A percentile compares a stretch with the other conserved stretches of the same genome.
Conservation (phyloP, 2,329 filamentous ascomycete species). For the Fusarium hainanense region DNA sequence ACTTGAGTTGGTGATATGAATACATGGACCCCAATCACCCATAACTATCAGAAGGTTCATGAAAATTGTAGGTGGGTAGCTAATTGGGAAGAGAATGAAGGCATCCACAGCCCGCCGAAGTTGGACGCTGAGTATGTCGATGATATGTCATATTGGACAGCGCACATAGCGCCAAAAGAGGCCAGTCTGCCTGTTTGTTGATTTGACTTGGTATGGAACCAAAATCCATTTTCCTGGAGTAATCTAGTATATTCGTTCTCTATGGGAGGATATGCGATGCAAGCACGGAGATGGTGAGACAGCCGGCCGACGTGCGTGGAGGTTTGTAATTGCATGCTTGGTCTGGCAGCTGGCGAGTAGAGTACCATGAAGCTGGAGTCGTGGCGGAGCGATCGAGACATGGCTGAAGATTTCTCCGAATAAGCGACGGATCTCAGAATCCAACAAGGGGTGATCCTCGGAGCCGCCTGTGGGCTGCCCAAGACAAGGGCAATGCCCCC, state of each 20-base stretch:
- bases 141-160: slow-evolving; percentile 25
- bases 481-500: slow-evolving; percentile 24
- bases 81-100: slow-evolving; percentile 5
- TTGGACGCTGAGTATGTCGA: not conserved
- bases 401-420: slow-evolving; percentile 42
- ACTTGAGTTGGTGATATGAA: not conserved
- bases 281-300: slow-evolving; percentile 32
- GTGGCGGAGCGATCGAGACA: slow-evolving; percentile 29
- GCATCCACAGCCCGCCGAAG: not conserved
- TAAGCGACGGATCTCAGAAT: slow-evolving; percentile 28
- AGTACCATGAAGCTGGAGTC: slow-evolving; percentile 13
- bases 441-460: slow-evolving; percentile 23
- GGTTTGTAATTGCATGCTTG: not conserved
- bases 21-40: not conserved
- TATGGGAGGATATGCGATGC: not conserved
- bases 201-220: not conserved
- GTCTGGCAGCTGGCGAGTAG: slow-evolving; percentile 14
- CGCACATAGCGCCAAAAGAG: not conserved
- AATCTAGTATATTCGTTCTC: not conserved
- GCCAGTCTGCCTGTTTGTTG: slow-evolving; percentile 4
- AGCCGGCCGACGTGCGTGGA: slow-evolving; percentile 11
- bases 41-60: not conserved
- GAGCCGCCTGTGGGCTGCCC: slow-evolving; percentile 22
- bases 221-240: not conserved
- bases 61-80: not conserved